phyloP scores from a whole-genome alignment of 495 filamentous ascomycete species.

The Xanthoparmelia taractica region DNA sequence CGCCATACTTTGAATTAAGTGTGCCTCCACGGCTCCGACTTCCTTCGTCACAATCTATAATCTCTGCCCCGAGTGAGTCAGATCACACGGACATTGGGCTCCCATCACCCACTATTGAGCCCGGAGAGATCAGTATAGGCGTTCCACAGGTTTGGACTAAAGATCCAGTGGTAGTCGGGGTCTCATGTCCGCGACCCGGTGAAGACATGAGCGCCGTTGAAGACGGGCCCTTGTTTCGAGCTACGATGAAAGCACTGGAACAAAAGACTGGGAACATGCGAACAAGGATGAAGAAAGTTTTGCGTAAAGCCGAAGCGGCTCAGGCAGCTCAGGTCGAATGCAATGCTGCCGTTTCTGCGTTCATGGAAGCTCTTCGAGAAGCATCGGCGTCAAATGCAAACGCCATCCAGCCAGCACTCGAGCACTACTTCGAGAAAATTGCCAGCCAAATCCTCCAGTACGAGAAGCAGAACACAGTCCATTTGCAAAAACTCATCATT shows the following conservation, averaged over 20 bases:
- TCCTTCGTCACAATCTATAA: conserved; percentile 71
- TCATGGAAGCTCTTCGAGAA: conserved; percentile 83
- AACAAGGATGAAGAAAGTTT: conserved; percentile 85
- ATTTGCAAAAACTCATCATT: conserved; percentile 87
- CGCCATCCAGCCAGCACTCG: conserved; percentile 87
- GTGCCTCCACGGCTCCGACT: conserved; percentile 70
- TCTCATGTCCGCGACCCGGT: conserved; percentile 74
- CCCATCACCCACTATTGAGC: conserved; percentile 53
- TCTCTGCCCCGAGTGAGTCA: conserved; percentile 66
- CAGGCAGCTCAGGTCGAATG: conserved; percentile 69
- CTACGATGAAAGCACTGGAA: conserved; percentile 93
- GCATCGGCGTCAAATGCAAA: conserved; percentile 87
- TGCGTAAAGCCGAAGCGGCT: conserved; percentile 83
- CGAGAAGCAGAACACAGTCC: conserved; percentile 72
- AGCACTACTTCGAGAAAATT: conserved; percentile 98
- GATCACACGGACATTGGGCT: conserved; percentile 56
- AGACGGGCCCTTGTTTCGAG: conserved; percentile 91
- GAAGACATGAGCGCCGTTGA: conserved; percentile 83
- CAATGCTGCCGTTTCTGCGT: conserved; percentile 73
- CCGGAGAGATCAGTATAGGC: conserved; percentile 39
- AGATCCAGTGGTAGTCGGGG: conserved; percentile 72
- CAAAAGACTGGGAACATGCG: conserved; percentile 96
- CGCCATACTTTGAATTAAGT: conserved; percentile 61
- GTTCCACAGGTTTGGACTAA: conserved; percentile 37
- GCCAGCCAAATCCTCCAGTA: conserved; percentile 83